Evolutionary conservation across 805 yeast species (phyloP).

Genomic region (Zygotorulaspora danielsina): DNA sequence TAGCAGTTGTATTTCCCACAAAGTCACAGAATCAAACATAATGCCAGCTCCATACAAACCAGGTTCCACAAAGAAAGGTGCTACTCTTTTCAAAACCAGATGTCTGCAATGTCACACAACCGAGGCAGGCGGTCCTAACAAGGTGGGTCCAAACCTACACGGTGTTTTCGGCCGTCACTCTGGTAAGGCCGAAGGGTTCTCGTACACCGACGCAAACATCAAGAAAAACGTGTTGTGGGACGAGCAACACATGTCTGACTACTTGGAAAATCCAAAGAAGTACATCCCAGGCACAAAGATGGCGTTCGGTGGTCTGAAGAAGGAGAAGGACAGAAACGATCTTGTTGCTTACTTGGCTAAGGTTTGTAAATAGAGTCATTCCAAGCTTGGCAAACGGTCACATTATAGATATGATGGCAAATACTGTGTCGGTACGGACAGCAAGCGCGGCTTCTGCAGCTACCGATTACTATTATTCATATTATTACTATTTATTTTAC

Average conservation of each 20-base stretch:
- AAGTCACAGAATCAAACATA: too few relatives aligned
- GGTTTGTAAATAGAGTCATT: constrained; percentile 45
- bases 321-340: constrained; percentile 98
- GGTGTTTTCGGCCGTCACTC: constrained; percentile 91
- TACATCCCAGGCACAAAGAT: constrained; percentile 99
- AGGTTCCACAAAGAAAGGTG: constrained; percentile 90
- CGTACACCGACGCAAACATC: constrained; percentile 98
- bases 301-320: constrained; percentile 99
- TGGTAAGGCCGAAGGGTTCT: constrained; percentile 88
- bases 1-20: too few relatives aligned
- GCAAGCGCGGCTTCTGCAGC: too few relatives aligned
- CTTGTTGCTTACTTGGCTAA: constrained; percentile 75
- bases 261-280: constrained; percentile 99
- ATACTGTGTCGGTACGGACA: neutral
- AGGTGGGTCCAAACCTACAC: constrained; percentile 98
- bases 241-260: constrained; percentile 85
- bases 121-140: constrained; percentile 94
- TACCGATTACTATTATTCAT: too few relatives aligned
- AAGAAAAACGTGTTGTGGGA: constrained; percentile 87
- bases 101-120: constrained; percentile 98
- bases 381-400: neutral
- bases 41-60: constrained; percentile 29
- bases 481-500: neutral
- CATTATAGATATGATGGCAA: neutral
- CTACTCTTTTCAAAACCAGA: constrained; percentile 96